phyloP scores from a whole-genome alignment of 192 early-diverging fungal species.

The Gorgonomyces haynaldii region DNA sequence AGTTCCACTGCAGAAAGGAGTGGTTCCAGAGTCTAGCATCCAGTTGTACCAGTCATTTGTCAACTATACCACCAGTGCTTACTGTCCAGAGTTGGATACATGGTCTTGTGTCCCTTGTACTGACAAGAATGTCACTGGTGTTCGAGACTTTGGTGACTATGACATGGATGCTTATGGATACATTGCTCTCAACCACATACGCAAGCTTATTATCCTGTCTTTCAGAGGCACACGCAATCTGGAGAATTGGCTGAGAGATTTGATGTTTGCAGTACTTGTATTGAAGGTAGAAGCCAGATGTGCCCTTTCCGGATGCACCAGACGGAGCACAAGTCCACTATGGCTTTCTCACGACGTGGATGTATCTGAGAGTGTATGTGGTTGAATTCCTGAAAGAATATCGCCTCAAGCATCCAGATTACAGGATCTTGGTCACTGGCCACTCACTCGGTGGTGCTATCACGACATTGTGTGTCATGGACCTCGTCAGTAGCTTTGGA shows the following conservation, averaged over 20 bases:
- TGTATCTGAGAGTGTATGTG: constrained; percentile 11
- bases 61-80: no score
- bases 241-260: constrained; percentile 9
- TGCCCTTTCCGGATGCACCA: constrained; percentile 19
- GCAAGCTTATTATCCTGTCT: constrained; percentile 4
- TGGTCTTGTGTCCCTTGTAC: neutral
- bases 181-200: constrained; percentile 1
- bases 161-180: no score
- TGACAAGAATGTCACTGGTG: neutral
- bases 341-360: constrained; percentile 22
- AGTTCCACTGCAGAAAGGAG: no score
- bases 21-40: no score
- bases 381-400: constrained; percentile 1
- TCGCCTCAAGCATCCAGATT: constrained; percentile 1
- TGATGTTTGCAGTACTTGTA: constrained; percentile 7
- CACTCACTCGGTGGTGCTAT: constrained; percentile 24
- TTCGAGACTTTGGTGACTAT: neutral
- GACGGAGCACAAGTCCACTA: constrained; percentile 24
- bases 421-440: constrained; percentile 16
- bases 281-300: constrained; percentile 15
- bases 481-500: constrained; percentile 2
- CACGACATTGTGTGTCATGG: constrained; percentile 17
- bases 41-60: no score
- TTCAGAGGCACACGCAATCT: constrained; percentile 10
- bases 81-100: no score